Evolutionary conservation across 768 basidiomycete species (phyloP).

Genomic region (Macrolepiota dolichaula): DNA sequence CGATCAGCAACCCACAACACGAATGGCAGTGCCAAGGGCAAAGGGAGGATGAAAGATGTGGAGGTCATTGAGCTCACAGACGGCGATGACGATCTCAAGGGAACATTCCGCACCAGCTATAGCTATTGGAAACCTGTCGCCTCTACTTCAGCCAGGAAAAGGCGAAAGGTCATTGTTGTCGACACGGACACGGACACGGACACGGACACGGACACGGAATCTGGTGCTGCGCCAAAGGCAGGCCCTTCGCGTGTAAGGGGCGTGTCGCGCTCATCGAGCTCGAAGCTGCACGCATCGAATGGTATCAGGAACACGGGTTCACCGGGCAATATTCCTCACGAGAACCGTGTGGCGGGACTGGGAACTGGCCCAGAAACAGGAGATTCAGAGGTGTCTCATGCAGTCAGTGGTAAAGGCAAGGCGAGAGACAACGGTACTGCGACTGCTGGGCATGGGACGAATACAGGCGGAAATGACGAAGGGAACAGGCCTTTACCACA

Average conservation of each 20-base stretch:
- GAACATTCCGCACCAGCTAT: neutral
- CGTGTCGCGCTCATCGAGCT: neutral
- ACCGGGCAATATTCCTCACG: neutral
- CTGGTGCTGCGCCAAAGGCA: neutral
- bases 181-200: neutral
- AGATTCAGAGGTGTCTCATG: neutral
- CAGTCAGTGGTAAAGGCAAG: neutral
- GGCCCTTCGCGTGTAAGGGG: neutral
- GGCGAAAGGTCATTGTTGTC: neutral
- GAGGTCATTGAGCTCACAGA: constrained; percentile 12
- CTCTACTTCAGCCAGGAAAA: neutral
- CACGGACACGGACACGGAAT: neutral
- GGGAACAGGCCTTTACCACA: neutral
- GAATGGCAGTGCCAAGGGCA: constrained; percentile 2
- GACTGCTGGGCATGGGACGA: neutral
- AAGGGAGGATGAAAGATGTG: constrained; percentile 10
- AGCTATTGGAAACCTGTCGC: neutral
- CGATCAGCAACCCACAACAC: neutral
- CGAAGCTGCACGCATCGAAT: neutral
- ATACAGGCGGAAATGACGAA: neutral
- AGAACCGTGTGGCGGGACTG: neutral
- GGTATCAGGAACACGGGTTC: neutral
- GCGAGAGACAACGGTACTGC: neutral
- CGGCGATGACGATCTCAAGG: neutral
- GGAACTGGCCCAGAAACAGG: neutral